Evolutionary conservation across 1,139 yeast species (phyloP), one percentile per base, ranked within the genome.

Genomic region (Geotrichum citri-aurantii): DNA sequence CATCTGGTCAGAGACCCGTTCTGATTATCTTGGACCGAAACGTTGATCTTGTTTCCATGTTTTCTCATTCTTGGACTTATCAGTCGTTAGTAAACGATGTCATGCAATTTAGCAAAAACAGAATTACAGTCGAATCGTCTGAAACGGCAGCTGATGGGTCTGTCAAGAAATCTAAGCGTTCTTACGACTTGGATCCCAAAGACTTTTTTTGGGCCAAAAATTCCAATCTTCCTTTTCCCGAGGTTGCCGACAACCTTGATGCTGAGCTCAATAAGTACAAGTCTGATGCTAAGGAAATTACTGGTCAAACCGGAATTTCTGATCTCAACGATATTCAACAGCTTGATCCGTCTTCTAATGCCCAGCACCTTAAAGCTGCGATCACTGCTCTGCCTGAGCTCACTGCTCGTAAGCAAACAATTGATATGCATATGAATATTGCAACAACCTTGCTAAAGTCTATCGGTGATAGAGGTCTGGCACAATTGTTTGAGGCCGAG

Each of bases 351-450:
- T 66, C 72, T 26, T 75, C 81, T 48, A 75, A 81, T 59, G 81
- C 81, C 48, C 89, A 86, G 64, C 90, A 95, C 5, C 77, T 86
- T 57, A 86, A 88, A 68, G 86, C 90, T 55, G 97, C 97, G 3
- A 92, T 93, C 49, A 92, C 91, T 59, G 92, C 92, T 40, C 79
- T 93, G 60, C 99, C 99, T 1, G 96, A 90, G 71, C 78, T 93
- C 63, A 90, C 98, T 0, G 90, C 92, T 10, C 82, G 96, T 65
- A 93, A 93, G 71, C 80, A 85, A 57, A 84, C 92, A 24, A 85
- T 93, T 66, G 99, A 93, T 73, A 88, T 89, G 86, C 99, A 93
- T 75, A 93, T 93, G 97, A 92, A 91, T 68, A 92, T 93, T 50
- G 84, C 95, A 64, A 90, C 97, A 6, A 82, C 93, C 10, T 77